A percentile compares a stretch with the other conserved stretches of the same genome.
phyloP scores from a whole-genome alignment of 345 rosid species.

The Sisymbrium altissimum region DNA sequence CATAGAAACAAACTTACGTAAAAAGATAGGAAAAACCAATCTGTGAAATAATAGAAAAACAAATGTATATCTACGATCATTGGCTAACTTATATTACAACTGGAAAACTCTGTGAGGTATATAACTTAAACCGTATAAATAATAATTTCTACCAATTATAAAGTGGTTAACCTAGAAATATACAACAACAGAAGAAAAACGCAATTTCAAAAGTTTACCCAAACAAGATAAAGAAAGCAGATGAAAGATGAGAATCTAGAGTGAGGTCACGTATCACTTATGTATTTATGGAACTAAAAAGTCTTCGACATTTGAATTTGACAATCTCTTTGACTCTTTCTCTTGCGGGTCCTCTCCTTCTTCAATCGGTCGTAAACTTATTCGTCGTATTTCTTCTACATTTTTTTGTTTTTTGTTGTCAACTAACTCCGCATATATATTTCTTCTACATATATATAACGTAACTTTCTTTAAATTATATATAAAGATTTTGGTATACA shows the following conservation, averaged over 20 bases:
- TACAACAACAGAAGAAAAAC: neutral
- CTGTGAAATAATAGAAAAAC: too few species aligned
- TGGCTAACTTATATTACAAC: too few species aligned
- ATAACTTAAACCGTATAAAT: neutral
- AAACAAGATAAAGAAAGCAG: neutral
- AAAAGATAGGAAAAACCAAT: too few species aligned
- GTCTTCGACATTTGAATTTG: slow-evolving; percentile 22
- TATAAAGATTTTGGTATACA: too few species aligned
- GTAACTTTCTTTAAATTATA: neutral
- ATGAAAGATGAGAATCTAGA: slow-evolving; percentile 26
- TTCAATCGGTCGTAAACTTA: slow-evolving; percentile 21
- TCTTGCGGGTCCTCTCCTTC: slow-evolving; percentile 28
- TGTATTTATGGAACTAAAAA: slow-evolving; percentile 13
- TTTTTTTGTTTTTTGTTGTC: too few species aligned
- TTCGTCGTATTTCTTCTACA: slow-evolving; percentile 6
- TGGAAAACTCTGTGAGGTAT: neutral
- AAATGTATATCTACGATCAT: neutral
- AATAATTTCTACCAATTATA: neutral
- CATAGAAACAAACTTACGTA: too few species aligned
- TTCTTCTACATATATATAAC: neutral
- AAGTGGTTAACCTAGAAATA: neutral
- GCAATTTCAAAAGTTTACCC: neutral
- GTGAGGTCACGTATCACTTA: slow-evolving; percentile 27
- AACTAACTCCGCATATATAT: too few species aligned
- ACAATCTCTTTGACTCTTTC: neutral